Base-by-base conservation (phyloP, 106 monocot species). In the Acorus calamus region DNA sequence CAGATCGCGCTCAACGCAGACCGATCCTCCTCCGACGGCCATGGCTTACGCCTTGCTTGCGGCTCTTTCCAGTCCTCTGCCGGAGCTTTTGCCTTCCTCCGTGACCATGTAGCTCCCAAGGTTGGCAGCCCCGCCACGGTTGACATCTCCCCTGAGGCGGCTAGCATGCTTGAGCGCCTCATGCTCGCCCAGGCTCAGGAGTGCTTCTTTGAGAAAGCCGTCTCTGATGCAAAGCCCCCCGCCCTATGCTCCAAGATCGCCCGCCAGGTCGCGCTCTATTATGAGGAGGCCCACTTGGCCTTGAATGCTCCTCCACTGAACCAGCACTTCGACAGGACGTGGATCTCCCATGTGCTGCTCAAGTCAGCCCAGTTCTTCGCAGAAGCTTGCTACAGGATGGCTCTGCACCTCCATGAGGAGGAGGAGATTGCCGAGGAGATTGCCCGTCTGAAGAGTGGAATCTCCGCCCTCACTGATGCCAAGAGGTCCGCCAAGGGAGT, bases 181-280 rank as follows among this genome's bases (percentile, higher is more conserved):
- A 92, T 92, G 92, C 82, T 88, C 11, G 92, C 92, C 49, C 92
- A 92, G 82, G 84, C 88, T 5, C 85, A 92, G 76, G 92, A 92
- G 71, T 92, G 92, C 64, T 88, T 78, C 55, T 81, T 85, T 57
- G 80, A 85, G 77, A 81, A 78, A 72, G 92, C 79, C 9, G 73
- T 84, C 57, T 69, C 42, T 4, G 84, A 81, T 49, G 88, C 47
- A 3, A 92, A 75, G 58, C 79, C 84, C 1, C 68, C 79, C 0
- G 73, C 66, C 14, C 51, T 78, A 3, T 92, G 92, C 76, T 92
- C 92, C 28, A 88, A 92, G 65, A 76, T 85, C 11, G 81, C 88
- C 3, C 61, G 80, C 12, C 92, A 88, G 88, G 92, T 86, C 51
- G 72, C 63, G 28, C 57, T 81, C 7, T 86, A 76, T 62, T 79